These are phyloP conservation scores for Rachicladosporium sp. DNA, from an alignment of 2,329 filamentous ascomycete species.

Conservation along the genomic window DNA sequence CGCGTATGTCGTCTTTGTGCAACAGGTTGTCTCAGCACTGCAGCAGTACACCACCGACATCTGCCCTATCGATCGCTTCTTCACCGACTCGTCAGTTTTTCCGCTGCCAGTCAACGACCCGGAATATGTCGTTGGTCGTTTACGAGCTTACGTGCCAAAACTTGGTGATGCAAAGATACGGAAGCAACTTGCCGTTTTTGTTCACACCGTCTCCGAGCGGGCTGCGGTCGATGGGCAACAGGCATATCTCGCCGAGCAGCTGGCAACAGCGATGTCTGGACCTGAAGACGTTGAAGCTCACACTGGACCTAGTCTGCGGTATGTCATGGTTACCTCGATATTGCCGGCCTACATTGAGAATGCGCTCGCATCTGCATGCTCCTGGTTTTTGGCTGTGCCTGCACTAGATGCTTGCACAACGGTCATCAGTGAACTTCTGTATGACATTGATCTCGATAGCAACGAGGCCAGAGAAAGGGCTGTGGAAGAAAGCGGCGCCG, in stretches of 20 bases:
- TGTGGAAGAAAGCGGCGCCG: not conserved
- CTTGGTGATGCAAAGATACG: conserved; percentile 35
- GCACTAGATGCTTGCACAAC: conserved; percentile 36
- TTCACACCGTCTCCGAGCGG: conserved; percentile 47
- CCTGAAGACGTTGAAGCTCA: conserved; percentile 28
- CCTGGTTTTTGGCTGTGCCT: conserved; percentile 42
- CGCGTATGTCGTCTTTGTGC: conserved; percentile 50
- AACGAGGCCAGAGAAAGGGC: conserved; percentile 24
- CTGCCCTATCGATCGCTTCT: conserved; percentile 44
- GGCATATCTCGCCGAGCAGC: conserved; percentile 41
- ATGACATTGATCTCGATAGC: conserved; percentile 33
- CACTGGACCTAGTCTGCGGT: conserved; percentile 32
- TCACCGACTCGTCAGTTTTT: conserved; percentile 47
- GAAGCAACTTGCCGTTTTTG: conserved; percentile 45
- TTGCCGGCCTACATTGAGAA: conserved; percentile 45
- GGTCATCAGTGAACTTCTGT: conserved; percentile 33
- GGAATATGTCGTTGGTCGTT: conserved; percentile 48
- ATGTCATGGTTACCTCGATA: conserved; percentile 40
- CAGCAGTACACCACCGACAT: conserved; percentile 50
- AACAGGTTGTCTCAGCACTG: conserved; percentile 45
- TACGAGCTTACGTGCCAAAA: conserved; percentile 47
- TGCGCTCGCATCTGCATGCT: conserved; percentile 31
- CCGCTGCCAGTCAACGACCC: conserved; percentile 49
- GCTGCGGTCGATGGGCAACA: conserved; percentile 48
- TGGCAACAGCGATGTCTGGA: conserved; percentile 37